phyloP scores from a whole-genome alignment of 1,284 basidiomycete genomes.

The Agaricales sp. region DNA sequence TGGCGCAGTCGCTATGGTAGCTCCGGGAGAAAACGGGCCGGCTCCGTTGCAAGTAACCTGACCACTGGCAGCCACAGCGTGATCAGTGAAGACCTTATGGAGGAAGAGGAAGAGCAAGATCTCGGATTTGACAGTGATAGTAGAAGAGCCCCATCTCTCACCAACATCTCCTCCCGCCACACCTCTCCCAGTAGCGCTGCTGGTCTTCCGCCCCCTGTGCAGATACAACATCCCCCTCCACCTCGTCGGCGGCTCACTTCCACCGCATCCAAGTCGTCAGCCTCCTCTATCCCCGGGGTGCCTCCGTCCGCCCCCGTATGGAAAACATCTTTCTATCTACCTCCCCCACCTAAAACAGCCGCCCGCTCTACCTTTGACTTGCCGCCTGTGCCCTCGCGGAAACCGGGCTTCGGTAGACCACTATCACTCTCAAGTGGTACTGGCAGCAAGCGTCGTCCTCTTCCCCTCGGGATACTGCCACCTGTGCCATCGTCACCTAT shows the following conservation, averaged over 20 bases:
- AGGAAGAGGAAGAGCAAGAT: conserved; percentile 69
- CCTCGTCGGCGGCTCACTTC: conserved; percentile 7
- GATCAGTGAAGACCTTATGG: conserved; percentile 69
- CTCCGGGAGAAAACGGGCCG: conserved; percentile 50
- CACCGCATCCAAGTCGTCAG: conserved; percentile 17
- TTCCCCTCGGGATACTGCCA: conserved; percentile 49
- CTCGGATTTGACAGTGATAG: conserved; percentile 48
- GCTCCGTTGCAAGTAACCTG: conserved; percentile 57
- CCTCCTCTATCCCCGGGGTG: conserved; percentile 19
- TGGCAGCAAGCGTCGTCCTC: conserved; percentile 39
- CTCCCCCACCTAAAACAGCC: conserved; percentile 32
- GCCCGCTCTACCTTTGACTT: conserved; percentile 42
- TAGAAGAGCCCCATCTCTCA: not conserved
- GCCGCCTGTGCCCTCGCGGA: conserved; percentile 17
- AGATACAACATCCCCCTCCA: conserved; percentile 1
- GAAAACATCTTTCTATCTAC: conserved; percentile 38
- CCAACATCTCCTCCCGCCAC: conserved; percentile 21
- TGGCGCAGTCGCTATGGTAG: conserved; percentile 52
- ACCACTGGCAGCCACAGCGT: conserved; percentile 46
- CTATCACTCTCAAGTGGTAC: not conserved
- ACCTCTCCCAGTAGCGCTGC: conserved; percentile 26
- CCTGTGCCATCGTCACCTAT: conserved; percentile 62
- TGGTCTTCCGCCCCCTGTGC: conserved; percentile 20
- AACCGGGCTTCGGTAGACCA: not conserved
- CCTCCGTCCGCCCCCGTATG: conserved; percentile 45